Conservation (phyloP, 805 yeast species). For the Allodekkera sacchari region DNA sequence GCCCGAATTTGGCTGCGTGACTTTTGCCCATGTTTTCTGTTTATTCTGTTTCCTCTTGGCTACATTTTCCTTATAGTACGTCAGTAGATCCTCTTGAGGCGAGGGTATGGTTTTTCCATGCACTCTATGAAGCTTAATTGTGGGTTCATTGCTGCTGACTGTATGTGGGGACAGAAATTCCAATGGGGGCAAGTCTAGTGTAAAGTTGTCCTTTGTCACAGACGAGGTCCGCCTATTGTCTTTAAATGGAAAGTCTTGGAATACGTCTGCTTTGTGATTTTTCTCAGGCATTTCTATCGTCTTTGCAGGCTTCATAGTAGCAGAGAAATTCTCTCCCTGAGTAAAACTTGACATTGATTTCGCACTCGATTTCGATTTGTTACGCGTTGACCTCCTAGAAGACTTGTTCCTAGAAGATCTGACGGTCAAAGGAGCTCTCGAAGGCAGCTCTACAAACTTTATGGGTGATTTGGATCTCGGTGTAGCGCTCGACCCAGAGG, state of each 20-base stretch:
- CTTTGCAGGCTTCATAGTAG: not conserved
- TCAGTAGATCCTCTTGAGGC: too few species aligned
- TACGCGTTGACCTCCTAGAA: slow-evolving; percentile 11
- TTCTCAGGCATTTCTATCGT: too few species aligned
- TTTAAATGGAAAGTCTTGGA: slow-evolving; percentile 20
- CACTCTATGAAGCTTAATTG: slow-evolving; percentile 19
- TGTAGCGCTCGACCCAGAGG: slow-evolving; percentile 13
- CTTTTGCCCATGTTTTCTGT: not conserved
- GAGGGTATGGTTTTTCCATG: too few species aligned
- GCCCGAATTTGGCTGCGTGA: not conserved
- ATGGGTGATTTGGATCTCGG: slow-evolving; percentile 22
- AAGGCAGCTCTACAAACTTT: slow-evolving; percentile 25
- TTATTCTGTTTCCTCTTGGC: not conserved
- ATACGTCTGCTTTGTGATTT: too few species aligned
- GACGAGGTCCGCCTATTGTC: slow-evolving; percentile 6
- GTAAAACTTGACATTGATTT: not conserved
- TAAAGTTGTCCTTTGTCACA: slow-evolving; percentile 3
- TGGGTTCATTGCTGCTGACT: slow-evolving; percentile 20
- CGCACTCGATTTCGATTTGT: not conserved
- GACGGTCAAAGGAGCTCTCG: slow-evolving; percentile 24
- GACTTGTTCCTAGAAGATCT: slow-evolving; percentile 20
- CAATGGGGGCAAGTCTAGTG: slow-evolving; percentile 16
- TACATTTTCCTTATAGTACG: not conserved
- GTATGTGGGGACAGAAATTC: slow-evolving; percentile 10
- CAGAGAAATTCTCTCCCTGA: not conserved